Conservation (phyloP, 164 flowering plant species). For the Sextonia rubra region DNA sequence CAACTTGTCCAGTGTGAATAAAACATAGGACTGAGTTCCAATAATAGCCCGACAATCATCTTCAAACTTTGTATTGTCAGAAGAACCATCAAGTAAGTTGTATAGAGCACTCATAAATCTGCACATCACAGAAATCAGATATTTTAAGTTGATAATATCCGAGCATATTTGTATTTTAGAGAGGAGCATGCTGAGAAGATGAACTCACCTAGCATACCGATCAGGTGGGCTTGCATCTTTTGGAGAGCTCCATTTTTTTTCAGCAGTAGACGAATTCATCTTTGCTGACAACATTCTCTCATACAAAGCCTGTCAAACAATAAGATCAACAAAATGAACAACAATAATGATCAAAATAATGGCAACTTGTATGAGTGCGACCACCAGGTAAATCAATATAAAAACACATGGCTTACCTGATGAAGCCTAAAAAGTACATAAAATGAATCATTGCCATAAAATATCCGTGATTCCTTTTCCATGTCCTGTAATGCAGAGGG, state of each 20-base stretch:
- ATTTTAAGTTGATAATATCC: conserved; percentile 9
- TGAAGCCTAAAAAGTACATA: conserved; percentile 95
- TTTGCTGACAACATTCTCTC: conserved; percentile 90
- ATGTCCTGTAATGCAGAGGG: conserved; percentile 36
- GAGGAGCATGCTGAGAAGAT: neutral
- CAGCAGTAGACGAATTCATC: conserved; percentile 63
- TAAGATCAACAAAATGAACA: conserved; percentile 1
- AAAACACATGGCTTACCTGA: conserved; percentile 48
- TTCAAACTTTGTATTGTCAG: conserved; percentile 90
- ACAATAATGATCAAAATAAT: neutral
- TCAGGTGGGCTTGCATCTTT: conserved; percentile 50
- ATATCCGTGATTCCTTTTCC: conserved; percentile 46
- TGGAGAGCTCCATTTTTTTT: conserved; percentile 64
- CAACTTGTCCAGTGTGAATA: conserved; percentile 92
- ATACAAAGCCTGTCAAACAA: conserved; percentile 60
- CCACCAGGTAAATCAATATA: neutral
- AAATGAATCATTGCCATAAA: conserved; percentile 91
- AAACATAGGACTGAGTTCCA: conserved; percentile 90
- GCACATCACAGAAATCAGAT: conserved; percentile 16
- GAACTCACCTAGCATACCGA: conserved; percentile 64
- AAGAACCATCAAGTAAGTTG: conserved; percentile 82
- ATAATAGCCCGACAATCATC: conserved; percentile 92
- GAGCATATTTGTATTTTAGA: neutral
- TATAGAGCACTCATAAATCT: conserved; percentile 84
- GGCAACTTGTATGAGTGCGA: neutral